Conservation (phyloP, 2,329 filamentous ascomycete species). For the Chaetomium globosum region DNA sequence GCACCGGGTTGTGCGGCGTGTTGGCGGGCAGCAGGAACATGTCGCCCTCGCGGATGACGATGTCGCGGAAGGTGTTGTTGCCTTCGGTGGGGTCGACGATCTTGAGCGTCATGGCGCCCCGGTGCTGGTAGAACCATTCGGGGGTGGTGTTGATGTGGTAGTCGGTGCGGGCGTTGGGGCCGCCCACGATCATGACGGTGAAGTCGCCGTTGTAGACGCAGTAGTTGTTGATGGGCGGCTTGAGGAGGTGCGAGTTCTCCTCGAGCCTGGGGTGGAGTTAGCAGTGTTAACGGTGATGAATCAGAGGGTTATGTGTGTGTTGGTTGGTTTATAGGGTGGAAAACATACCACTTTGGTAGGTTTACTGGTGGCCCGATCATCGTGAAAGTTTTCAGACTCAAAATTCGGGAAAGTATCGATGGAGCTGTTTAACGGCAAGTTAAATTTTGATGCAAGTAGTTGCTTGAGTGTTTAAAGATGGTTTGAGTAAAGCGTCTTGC, state of each 20-base stretch:
- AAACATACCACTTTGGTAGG: conserved; percentile 57
- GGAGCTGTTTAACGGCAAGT: neutral
- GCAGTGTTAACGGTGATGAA: neutral
- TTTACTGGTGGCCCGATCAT: conserved; percentile 59
- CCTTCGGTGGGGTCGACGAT: conserved; percentile 68
- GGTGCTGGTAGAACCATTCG: conserved; percentile 98
- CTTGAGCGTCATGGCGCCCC: conserved; percentile 90
- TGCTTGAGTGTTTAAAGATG: neutral
- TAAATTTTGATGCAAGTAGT: neutral
- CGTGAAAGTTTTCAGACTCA: neutral
- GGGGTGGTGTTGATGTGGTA: conserved; percentile 97
- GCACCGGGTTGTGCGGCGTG: conserved; percentile 93
- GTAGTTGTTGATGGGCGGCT: conserved; percentile 96
- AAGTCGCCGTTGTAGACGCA: conserved; percentile 87
- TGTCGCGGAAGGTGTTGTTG: conserved; percentile 70
- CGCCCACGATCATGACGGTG: conserved; percentile 85
- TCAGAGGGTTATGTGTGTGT: neutral
- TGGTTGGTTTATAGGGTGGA: neutral
- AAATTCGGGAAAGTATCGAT: neutral
- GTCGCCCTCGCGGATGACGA: conserved; percentile 88
- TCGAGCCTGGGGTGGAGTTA: conserved; percentile 66
- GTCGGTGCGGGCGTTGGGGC: conserved; percentile 92
- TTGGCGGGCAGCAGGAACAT: conserved; percentile 93
- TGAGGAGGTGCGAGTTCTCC: conserved; percentile 86
- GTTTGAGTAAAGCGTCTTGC: neutral